These are phyloP conservation scores for Epichloe hybrida DNA, from an alignment of 2,329 filamentous ascomycete genomes.

Conservation along the genomic window DNA sequence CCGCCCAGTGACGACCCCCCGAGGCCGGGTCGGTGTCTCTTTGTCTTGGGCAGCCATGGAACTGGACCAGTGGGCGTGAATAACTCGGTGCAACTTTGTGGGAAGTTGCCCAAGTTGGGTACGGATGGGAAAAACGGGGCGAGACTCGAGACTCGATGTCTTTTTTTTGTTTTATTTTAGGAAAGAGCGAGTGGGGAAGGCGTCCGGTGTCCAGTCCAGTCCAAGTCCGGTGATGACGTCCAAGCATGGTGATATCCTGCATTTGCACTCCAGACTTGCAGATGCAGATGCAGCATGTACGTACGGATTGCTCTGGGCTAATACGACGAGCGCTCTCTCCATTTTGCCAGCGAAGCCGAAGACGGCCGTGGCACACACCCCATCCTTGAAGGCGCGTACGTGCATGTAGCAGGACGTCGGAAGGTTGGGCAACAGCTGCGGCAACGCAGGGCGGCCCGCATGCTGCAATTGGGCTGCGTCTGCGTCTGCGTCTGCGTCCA, in stretches of 20 bases:
- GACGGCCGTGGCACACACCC: no score
- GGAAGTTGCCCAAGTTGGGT: no score
- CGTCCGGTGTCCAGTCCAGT: neutral
- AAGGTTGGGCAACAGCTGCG: conserved; percentile 1
- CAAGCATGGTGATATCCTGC: neutral
- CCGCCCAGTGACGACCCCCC: no score
- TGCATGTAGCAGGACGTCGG: neutral
- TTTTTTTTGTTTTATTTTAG: no score
- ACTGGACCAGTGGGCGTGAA: no score
- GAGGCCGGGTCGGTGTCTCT: no score
- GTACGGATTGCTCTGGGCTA: no score
- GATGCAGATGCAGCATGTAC: no score
- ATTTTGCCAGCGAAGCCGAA: neutral
- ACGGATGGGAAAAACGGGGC: conserved; percentile 11
- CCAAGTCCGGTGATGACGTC: neutral
- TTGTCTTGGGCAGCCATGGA: no score
- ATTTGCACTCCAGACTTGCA: neutral
- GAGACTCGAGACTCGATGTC: neutral
- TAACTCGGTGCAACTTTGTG: no score
- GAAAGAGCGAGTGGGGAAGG: neutral
- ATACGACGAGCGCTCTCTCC: no score
- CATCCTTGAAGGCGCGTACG: neutral
- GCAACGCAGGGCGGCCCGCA: neutral
- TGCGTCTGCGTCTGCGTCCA: no score
- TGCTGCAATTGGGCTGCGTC: neutral